Conservation (phyloP, 1,284 basidiomycete genomes). For the Irpex sp. region DNA sequence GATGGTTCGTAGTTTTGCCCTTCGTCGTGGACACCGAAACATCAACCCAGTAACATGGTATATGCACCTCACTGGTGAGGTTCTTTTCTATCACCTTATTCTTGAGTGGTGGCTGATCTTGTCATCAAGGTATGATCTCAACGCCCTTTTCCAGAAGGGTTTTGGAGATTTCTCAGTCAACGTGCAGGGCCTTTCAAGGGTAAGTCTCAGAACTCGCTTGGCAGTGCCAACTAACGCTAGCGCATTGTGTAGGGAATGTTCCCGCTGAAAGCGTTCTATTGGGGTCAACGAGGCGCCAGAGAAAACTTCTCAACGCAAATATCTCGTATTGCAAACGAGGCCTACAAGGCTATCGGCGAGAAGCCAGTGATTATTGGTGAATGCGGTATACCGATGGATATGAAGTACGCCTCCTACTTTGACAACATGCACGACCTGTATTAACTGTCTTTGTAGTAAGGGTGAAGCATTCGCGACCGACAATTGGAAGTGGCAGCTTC, state of each 20-base stretch:
- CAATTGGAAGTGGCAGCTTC: constrained; percentile 76
- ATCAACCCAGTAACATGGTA: constrained; percentile 72
- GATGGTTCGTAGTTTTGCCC: constrained; percentile 66
- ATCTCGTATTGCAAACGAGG: constrained; percentile 69
- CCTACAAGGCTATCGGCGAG: constrained; percentile 68
- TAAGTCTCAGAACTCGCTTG: constrained; percentile 31
- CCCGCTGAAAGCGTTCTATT: constrained; percentile 75
- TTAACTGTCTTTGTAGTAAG: constrained; percentile 39
- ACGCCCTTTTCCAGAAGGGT: constrained; percentile 78
- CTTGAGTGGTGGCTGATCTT: neutral
- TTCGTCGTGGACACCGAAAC: constrained; percentile 62
- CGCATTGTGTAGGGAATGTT: constrained; percentile 71
- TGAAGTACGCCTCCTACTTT: constrained; percentile 61
- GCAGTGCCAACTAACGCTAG: neutral
- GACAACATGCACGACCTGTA: neutral
- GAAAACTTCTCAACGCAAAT: constrained; percentile 85
- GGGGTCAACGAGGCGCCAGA: constrained; percentile 76
- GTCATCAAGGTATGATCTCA: constrained; percentile 77
- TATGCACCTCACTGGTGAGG: constrained; percentile 86
- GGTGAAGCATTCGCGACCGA: constrained; percentile 69
- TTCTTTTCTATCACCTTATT: neutral
- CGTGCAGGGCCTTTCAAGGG: constrained; percentile 84
- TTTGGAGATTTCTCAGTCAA: constrained; percentile 85
- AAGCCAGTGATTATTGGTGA: constrained; percentile 85
- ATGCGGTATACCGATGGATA: constrained; percentile 90